Conservation (phyloP, 441 rosid genomes). For the Hypseocharis bilobata region DNA sequence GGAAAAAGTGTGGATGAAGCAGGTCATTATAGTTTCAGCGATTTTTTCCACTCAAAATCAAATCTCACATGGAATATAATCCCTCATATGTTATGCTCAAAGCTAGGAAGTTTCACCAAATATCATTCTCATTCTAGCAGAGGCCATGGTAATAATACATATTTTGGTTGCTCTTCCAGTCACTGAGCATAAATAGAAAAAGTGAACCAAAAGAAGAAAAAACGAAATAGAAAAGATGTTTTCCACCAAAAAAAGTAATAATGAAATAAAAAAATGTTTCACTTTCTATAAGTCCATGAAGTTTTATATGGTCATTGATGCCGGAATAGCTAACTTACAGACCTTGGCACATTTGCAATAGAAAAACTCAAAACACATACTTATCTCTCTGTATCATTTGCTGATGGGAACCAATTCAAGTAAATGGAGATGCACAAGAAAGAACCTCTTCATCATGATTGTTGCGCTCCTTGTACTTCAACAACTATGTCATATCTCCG, state of each 20-base stretch:
- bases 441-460: slow-evolving; percentile 10
- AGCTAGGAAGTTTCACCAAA: not conserved
- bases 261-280: not conserved
- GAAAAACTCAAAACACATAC: not conserved
- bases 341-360: no score
- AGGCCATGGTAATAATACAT: no score
- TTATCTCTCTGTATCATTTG: not conserved
- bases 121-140: not conserved
- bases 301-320: not conserved
- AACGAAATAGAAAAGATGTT: not conserved
- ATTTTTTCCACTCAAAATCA: slow-evolving; percentile 10
- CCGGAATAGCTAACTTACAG: not conserved
- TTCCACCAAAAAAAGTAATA: not conserved
- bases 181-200: slow-evolving; percentile 13
- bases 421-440: not conserved
- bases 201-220: not conserved
- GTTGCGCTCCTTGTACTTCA: slow-evolving; percentile 20
- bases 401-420: slow-evolving; percentile 14
- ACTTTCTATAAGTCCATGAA: slow-evolving; percentile 6
- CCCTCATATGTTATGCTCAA: not conserved
- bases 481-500: slow-evolving; percentile 8
- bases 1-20: no score
- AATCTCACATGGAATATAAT: slow-evolving; percentile 7
- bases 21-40: no score
- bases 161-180: no score